phyloP scores from a whole-genome alignment of 2,329 filamentous ascomycete species.

The Aspergillus candidus region DNA sequence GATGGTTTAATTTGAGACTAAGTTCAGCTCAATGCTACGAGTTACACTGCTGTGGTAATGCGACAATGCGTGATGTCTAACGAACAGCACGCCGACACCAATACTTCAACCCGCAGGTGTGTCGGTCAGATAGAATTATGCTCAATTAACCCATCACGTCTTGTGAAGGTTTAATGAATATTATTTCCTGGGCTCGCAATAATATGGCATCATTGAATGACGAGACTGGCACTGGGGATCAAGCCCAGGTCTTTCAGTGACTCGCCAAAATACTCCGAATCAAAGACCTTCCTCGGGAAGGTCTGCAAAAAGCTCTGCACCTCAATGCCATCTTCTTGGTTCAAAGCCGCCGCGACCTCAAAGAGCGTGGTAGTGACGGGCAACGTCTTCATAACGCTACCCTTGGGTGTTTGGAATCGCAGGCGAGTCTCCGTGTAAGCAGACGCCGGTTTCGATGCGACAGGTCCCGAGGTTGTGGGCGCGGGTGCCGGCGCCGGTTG shows the following conservation, averaged over 20 bases:
- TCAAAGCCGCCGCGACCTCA: conserved; percentile 74
- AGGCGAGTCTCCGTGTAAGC: conserved; percentile 76
- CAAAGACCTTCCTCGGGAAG: conserved; percentile 78
- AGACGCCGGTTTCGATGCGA: conserved; percentile 57
- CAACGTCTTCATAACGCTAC: conserved; percentile 80
- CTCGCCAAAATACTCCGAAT: conserved; percentile 73
- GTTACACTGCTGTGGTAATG: too few species aligned
- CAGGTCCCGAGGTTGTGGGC: conserved; percentile 43
- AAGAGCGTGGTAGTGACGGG: conserved; percentile 87
- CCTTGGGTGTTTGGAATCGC: conserved; percentile 67
- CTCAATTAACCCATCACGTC: too few species aligned
- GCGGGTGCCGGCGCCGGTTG: conserved; percentile 41
- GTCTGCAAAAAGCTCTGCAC: conserved; percentile 76
- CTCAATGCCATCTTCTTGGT: conserved; percentile 61
- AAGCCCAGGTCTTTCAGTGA: conserved; percentile 88
- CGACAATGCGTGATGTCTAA: too few species aligned
- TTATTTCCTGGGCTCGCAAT: not conserved
- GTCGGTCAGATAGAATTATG: too few species aligned
- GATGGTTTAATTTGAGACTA: too few species aligned
- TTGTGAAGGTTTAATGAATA: too few species aligned
- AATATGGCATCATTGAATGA: conserved; percentile 50
- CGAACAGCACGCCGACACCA: too few species aligned
- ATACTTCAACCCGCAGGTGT: too few species aligned
- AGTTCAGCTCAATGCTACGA: too few species aligned
- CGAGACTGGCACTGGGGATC: conserved; percentile 82